Evolutionary conservation across 441 rosid species (phyloP), one percentile per base, ranked within the genome.

Genomic region (Corymbia citriodora): DNA sequence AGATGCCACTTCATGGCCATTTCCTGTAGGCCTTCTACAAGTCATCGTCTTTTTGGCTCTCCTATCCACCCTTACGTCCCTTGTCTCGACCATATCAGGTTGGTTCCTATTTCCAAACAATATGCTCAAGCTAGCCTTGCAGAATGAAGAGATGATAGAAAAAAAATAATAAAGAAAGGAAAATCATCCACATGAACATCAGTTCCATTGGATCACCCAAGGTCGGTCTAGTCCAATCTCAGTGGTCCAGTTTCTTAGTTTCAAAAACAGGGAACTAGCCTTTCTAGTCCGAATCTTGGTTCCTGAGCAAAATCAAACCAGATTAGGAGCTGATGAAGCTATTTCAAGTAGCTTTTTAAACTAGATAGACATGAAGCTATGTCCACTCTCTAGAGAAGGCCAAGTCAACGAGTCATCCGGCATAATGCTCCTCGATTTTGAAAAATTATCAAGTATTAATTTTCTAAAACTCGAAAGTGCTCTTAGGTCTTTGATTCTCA

Each of bases 241-340:
- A 40, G 45, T 5, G 45, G 45, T 4, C 45, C 6, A 6, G 6
- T 40, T 40, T 40, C 45, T 40, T 5, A 40, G 6, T 40, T 40
- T 40, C 45, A 40, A 40, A 40, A 40, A 40, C 5, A 40, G 6
- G 40, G 45, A 40, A 40, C 0, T 23, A 23, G 14, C 23, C 11
- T 0, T 0, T 2, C 1, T 23, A 13, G 1, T 23, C 11, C 3
- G n/a, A 29, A 9, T 59, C 63, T 59, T 13, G 0, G 23, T 5
- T 23, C 14, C 2, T 10, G 21, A 18, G 59, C 9, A 55, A 25
- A 25, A 19, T 10, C 0, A 55, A 6, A 4, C 14, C 25, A 9
- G 6, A 10, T 4, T 0, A 3, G 6, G 29, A 23, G 2, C 10
- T 3, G 1, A 59, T 23, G n/a, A n/a, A n/a, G n/a, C 0, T 59